Conservation (phyloP, 768 basidiomycete species). For the Russula sp. region DNA sequence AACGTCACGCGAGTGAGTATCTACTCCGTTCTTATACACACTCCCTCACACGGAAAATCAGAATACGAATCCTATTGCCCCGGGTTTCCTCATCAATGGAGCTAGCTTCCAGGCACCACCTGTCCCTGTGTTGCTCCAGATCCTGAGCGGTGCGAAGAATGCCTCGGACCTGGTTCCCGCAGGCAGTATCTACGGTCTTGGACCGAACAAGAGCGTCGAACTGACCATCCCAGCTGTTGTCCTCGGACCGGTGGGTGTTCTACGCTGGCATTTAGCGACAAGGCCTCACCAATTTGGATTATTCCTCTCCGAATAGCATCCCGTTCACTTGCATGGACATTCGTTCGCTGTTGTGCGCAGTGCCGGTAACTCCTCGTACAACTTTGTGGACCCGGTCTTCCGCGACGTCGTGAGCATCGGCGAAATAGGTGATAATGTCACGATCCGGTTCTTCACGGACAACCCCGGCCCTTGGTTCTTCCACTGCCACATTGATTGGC, state of each 20-base stretch:
- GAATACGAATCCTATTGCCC: too few species aligned
- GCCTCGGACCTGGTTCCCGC: slow-evolving; percentile 50
- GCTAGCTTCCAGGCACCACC: slow-evolving; percentile 42
- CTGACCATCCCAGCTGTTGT: slow-evolving; percentile 46
- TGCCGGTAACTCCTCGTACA: slow-evolving; percentile 19
- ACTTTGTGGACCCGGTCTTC: slow-evolving; percentile 26
- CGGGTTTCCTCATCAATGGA: slow-evolving; percentile 35
- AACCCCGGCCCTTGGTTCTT: slow-evolving; percentile 36
- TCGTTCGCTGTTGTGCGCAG: slow-evolving; percentile 19
- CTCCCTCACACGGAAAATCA: too few species aligned
- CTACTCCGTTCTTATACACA: not conserved
- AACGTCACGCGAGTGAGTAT: slow-evolving; percentile 28
- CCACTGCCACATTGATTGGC: slow-evolving; percentile 38
- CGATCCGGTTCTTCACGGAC: slow-evolving; percentile 36
- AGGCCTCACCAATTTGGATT: not conserved
- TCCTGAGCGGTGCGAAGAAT: slow-evolving; percentile 50
- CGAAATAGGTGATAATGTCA: slow-evolving; percentile 17
- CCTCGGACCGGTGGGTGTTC: slow-evolving; percentile 34
- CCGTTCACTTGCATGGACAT: slow-evolving; percentile 28
- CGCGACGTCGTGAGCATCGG: slow-evolving; percentile 32
- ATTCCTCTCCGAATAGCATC: slow-evolving; percentile 15
- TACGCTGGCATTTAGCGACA: too few species aligned
- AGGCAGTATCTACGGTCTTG: slow-evolving; percentile 48
- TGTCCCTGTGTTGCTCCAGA: slow-evolving; percentile 55
- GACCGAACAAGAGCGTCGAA: slow-evolving; percentile 47